phyloP scores from a whole-genome alignment of 2,329 filamentous ascomycete genomes.

The Triangularia verruculosa region DNA sequence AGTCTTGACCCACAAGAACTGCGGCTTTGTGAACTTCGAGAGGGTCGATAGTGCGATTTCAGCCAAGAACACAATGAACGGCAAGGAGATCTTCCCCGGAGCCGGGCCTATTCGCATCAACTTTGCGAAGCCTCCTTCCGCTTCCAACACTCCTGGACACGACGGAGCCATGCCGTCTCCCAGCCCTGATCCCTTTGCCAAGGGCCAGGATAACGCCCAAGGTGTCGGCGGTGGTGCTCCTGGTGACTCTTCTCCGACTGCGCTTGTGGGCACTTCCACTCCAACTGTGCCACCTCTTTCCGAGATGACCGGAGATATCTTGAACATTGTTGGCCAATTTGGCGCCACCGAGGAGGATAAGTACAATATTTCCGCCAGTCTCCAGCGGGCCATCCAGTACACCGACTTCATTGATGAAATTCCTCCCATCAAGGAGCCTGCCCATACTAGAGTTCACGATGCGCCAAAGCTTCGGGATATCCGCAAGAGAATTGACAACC shows the following conservation, averaged over 20 bases:
- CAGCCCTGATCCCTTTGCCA: slow-evolving; percentile 79
- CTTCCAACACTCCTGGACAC: slow-evolving; percentile 82
- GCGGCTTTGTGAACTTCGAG: slow-evolving; percentile 97
- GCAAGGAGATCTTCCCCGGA: slow-evolving; percentile 97
- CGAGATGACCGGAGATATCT: slow-evolving; percentile 79
- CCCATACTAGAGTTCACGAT: slow-evolving; percentile 84
- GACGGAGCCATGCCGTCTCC: slow-evolving; percentile 87
- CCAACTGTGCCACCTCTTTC: slow-evolving; percentile 69
- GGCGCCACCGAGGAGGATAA: slow-evolving; percentile 79
- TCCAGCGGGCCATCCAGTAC: slow-evolving; percentile 75
- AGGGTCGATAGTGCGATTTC: slow-evolving; percentile 84
- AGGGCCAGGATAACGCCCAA: slow-evolving; percentile 47
- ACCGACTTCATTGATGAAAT: slow-evolving; percentile 76
- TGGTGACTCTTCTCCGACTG: slow-evolving; percentile 28
- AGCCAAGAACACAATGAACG: slow-evolving; percentile 84
- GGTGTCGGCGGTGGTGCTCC: slow-evolving; percentile 32
- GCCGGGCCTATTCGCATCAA: slow-evolving; percentile 93
- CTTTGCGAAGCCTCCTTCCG: slow-evolving; percentile 92
- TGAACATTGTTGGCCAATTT: slow-evolving; percentile 83
- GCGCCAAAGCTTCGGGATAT: slow-evolving; percentile 94
- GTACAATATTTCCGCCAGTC: slow-evolving; percentile 65
- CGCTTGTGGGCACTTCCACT: slow-evolving; percentile 44
- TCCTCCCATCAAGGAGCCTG: slow-evolving; percentile 82
- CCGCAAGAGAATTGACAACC: slow-evolving; percentile 95
- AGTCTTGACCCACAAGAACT: slow-evolving; percentile 97